Conservation (phyloP, 139 green algal species). For the Chlorella sp. region DNA sequence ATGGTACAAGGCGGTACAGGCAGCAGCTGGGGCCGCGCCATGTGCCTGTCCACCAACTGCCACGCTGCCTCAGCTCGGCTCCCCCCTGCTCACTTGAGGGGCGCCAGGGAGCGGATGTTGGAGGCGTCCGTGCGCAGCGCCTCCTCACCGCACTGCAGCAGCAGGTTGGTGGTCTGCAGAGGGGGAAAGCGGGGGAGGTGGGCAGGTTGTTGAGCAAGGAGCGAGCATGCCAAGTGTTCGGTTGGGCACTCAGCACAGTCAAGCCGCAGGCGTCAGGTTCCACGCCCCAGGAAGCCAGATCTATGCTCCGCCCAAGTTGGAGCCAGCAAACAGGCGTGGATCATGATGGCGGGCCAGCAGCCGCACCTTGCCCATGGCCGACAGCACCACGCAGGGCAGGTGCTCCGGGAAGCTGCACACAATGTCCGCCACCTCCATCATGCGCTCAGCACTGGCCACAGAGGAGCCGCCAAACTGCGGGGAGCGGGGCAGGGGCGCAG, state of each 20-base stretch:
- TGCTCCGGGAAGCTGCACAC: slow-evolving; percentile 89
- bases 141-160: slow-evolving; percentile 88
- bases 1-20: too few species aligned
- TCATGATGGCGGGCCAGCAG: too few species aligned
- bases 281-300: too few species aligned
- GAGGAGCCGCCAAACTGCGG: slow-evolving; percentile 99
- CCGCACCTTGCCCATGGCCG: slow-evolving; percentile 97
- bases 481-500: too few species aligned
- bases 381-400: slow-evolving; percentile 93
- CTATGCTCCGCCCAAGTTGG: too few species aligned
- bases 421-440: slow-evolving; percentile 95
- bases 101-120: slow-evolving; percentile 61
- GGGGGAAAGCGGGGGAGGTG: not conserved
- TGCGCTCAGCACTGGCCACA: slow-evolving; percentile 91
- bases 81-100: slow-evolving; percentile 47
- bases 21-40: too few species aligned
- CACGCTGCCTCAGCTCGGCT: too few species aligned
- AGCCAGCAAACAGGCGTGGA: too few species aligned
- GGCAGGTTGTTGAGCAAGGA: not conserved
- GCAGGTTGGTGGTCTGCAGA: slow-evolving; percentile 93
- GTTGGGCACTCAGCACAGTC: too few species aligned
- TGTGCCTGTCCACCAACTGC: too few species aligned
- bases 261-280: too few species aligned
- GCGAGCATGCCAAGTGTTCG: too few species aligned
- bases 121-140: slow-evolving; percentile 70